Base-by-base conservation (phyloP, 2,329 filamentous ascomycete species). In the Aspergillus floridensis region DNA sequence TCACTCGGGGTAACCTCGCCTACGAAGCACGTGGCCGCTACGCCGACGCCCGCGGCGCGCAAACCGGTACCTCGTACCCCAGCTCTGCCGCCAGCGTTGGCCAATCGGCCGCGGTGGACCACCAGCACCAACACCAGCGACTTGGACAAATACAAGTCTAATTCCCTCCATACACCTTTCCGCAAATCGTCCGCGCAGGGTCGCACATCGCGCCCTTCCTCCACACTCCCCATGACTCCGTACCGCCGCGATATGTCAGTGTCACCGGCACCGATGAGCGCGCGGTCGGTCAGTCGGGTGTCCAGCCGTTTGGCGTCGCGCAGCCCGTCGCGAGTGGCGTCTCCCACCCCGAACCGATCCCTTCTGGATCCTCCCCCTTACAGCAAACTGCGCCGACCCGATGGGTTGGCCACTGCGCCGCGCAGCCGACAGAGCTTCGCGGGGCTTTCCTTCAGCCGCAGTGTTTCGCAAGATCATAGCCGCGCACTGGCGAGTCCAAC, bases 21-120 rank as follows among this genome's bases (percentile, higher is more conserved):
- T 24, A 67, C 71, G 41, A 67, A 68, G 56, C 70, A 80, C 60
- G 74, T 76, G 22, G 81, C 85, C 8, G 78, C 81, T 11, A 85
- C 84, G 0, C 82, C 84, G 5, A 82, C 80, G 67, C 78, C 74
- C 64, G 75, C 68, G 51, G 77, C 52, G 72, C 81, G 57, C 51
- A 68, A 66, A 50, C 54, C 59, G n/a, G 83, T 44, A 8, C 38
- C 38, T 6, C 38, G 38, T 19, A 16, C 38, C 14, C 38, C 38
- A 19, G 14, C 38, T 7, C 38, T 58, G 11, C 65, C 81, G 16
- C 73, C 71, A 19, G 69, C 77, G 35, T 72, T 72, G 21, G 77
- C 83, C 59, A 80, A 84, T 58, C 86, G 88, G 53, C 91, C 91
- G 3, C 83, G 86, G 59, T 95, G 91, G 91, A 93, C 88, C 69